phyloP scores from a whole-genome alignment of 2,329 filamentous ascomycete genomes.

The Alternaria infectoria region DNA sequence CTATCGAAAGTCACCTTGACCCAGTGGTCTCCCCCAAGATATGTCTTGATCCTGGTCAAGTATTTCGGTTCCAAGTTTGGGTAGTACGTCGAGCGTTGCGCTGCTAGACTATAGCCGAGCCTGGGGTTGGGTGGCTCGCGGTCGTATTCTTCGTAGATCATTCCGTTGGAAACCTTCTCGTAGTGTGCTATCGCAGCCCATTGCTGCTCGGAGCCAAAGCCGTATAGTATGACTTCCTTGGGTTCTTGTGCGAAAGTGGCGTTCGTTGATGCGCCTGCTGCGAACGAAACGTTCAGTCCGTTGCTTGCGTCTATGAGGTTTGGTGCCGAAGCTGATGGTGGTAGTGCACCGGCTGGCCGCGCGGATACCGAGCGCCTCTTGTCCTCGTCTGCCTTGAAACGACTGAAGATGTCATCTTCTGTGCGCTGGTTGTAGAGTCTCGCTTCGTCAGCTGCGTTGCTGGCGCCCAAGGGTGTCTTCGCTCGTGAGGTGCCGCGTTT shows the following conservation, averaged over 20 bases:
- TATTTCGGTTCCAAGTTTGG: conserved; percentile 73
- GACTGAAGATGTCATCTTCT: conserved; percentile 57
- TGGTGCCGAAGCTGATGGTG: conserved; percentile 39
- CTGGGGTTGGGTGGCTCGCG: conserved; percentile 78
- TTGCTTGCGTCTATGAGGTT: conserved; percentile 40
- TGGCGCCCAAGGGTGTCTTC: conserved; percentile 63
- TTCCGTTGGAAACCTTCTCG: conserved; percentile 78
- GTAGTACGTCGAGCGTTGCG: conserved; percentile 70
- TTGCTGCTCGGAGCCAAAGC: conserved; percentile 71
- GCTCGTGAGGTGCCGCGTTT: conserved; percentile 56
- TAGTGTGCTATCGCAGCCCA: conserved; percentile 91
- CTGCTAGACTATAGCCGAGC: conserved; percentile 75
- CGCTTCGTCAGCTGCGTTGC: conserved; percentile 62
- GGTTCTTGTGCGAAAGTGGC: conserved; percentile 58
- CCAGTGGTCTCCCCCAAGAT: conserved; percentile 88
- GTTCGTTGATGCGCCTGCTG: conserved; percentile 39
- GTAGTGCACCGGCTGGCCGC: conserved; percentile 29
- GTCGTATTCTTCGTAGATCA: conserved; percentile 92
- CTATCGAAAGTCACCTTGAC: conserved; percentile 66
- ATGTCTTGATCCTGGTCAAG: conserved; percentile 78
- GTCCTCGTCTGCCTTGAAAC: conserved; percentile 39
- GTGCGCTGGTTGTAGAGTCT: conserved; percentile 52
- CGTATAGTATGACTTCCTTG: conserved; percentile 84
- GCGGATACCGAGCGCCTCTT: conserved; percentile 36
- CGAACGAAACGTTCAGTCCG: conserved; percentile 35